Evolutionary conservation across 495 filamentous ascomycete species (phyloP).

Genomic region (Schizothecium vesticola): DNA sequence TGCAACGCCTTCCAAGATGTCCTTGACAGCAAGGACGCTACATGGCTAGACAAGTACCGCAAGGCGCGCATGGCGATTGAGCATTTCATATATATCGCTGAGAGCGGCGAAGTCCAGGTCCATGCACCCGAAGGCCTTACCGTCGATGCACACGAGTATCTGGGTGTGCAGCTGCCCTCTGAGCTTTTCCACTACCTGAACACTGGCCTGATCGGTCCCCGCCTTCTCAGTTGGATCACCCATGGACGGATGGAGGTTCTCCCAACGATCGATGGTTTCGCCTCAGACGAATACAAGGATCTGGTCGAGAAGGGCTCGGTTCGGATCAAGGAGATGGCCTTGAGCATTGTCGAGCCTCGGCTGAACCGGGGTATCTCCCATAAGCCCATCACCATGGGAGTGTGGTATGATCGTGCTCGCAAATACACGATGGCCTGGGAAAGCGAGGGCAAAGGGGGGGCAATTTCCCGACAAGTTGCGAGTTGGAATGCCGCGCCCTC

Average conservation of each 20-base stretch:
- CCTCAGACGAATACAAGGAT: slow-evolving; percentile 71
- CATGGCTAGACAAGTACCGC: slow-evolving; percentile 79
- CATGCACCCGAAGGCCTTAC: slow-evolving; percentile 65
- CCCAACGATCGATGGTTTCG: slow-evolving; percentile 76
- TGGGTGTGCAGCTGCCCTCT: slow-evolving; percentile 80
- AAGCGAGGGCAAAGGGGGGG: slow-evolving; percentile 46
- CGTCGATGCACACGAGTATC: slow-evolving; percentile 77
- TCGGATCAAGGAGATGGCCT: slow-evolving; percentile 64
- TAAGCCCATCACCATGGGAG: slow-evolving; percentile 66
- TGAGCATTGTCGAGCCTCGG: slow-evolving; percentile 68
- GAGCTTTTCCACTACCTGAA: slow-evolving; percentile 92
- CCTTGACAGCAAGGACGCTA: slow-evolving; percentile 57
- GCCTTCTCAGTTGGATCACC: slow-evolving; percentile 74
- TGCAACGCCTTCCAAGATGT: slow-evolving; percentile 69
- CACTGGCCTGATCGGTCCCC: slow-evolving; percentile 70
- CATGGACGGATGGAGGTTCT: slow-evolving; percentile 68
- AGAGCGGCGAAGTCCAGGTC: slow-evolving; percentile 66
- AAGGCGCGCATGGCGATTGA: slow-evolving; percentile 77
- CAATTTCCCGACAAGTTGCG: slow-evolving; percentile 55
- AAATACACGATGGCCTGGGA: slow-evolving; percentile 62
- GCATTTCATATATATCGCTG: slow-evolving; percentile 76
- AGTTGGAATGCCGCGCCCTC: slow-evolving; percentile 67
- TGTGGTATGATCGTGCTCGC: slow-evolving; percentile 70
- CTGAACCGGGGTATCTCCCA: slow-evolving; percentile 75
- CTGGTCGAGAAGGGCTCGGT: slow-evolving; percentile 68